Base-by-base conservation (phyloP, 495 filamentous ascomycete species). In the Trichoderma virens region DNA sequence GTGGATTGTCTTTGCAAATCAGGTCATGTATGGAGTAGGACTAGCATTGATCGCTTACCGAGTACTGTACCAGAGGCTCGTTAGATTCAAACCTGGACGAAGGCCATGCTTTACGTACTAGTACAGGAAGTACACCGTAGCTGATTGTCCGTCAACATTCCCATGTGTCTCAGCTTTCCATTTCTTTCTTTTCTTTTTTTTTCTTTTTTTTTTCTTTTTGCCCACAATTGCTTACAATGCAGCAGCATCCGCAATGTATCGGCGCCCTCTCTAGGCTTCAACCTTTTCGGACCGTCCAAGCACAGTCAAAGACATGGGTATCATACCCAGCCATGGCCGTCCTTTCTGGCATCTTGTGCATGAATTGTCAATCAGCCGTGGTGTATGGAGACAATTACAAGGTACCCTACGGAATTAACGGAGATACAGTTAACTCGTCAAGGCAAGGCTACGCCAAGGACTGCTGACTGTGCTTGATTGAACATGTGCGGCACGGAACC, bases 261-360 rank as follows among this genome's bases (percentile, higher is more conserved):
- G n/a, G 43, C 43, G 43, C 43, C 43, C n/a, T 47, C 43, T 47
- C 43, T 20, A 47, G 43, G 43, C 43, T 47, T 47, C 43, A 47
- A 20, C n/a, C n/a, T 47, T 41, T 45, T 47, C n/a, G 43, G 43
- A 0, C 43, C 43, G 16, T 23, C 43, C 18, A 23, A 47, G 43
- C 43, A 20, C 20, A 23, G 20, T 7, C 43, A 11, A 14, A 47
- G 16, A 23, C 43, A 20, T 20, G 43, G 43, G 43, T 18, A n/a
- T 47, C 18, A 18, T 18, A 20, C n/a, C 16, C n/a, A 47, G 16
- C 2, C 43, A n/a, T 14, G 43, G n/a, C 18, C n/a, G 43, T 35
- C 11, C 32, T 35, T 35, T 45, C 16, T 56, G 23, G 51, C 51
- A 2, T 56, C 25, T 5, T 56, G 23, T 56, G 25, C 51, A 28